A percentile compares a stretch with the other conserved stretches of the same genome.
Conservation (phyloP, 345 rosid species). For the Eucalyptus microcorys region DNA sequence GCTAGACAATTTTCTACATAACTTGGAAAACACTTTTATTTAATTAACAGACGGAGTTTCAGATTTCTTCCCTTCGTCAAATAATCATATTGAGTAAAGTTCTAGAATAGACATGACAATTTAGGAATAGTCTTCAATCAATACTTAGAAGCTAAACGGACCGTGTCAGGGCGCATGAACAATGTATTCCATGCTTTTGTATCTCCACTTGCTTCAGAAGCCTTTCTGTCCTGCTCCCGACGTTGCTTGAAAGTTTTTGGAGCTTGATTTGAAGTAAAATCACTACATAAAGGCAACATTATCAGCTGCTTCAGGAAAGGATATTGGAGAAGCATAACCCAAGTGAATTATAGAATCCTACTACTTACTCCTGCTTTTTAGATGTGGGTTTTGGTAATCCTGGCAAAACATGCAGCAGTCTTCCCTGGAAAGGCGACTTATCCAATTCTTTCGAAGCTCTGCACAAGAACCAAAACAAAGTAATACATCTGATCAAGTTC, state of each 20-base stretch:
- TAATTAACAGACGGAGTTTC: neutral
- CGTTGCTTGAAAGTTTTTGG: slow-evolving; percentile 63
- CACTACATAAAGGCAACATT: neutral
- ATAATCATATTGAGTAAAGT: neutral
- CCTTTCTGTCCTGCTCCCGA: slow-evolving; percentile 69
- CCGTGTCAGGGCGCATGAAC: slow-evolving; percentile 86
- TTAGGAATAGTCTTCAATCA: neutral
- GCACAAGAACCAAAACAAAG: slow-evolving; percentile 4
- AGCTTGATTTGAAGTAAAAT: slow-evolving; percentile 11
- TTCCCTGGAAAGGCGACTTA: slow-evolving; percentile 74
- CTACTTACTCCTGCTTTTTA: slow-evolving; percentile 46
- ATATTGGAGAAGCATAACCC: neutral
- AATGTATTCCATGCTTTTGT: slow-evolving; percentile 90
- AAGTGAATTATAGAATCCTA: neutral
- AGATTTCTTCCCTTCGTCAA: neutral
- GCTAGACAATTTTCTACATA: neutral
- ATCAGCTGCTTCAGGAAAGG: neutral
- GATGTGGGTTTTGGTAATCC: slow-evolving; percentile 37
- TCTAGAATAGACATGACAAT: neutral
- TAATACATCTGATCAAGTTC: neutral
- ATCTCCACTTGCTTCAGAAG: slow-evolving; percentile 83
- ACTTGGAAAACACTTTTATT: neutral
- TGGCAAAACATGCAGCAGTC: slow-evolving; percentile 81
- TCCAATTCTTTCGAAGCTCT: slow-evolving; percentile 74
- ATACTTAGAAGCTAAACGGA: slow-evolving; percentile 4